Evolutionary conservation across 2,329 filamentous ascomycete species (phyloP), one percentile per base, ranked within the genome.

Genomic region (Scortechinia acanthostroma): DNA sequence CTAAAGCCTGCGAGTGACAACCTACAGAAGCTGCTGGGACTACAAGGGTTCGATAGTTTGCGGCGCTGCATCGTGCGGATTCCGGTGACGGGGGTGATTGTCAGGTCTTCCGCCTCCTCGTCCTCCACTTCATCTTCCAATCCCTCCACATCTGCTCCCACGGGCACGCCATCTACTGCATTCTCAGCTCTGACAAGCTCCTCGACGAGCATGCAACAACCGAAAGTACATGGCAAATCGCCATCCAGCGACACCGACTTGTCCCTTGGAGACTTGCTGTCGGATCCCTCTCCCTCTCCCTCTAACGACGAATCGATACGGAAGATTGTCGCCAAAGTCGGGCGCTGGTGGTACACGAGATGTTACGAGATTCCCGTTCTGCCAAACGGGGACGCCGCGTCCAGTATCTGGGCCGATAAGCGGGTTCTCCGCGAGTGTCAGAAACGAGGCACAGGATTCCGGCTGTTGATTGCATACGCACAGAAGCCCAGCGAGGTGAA

Each of bases 31-130:
- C 52, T 71, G 6, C 53, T 73, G 19, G 68, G 68, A 13, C 57
- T 57, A 3, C 58, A 66, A 42, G 68, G 68, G 1, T 73, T 71
- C 46, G 65, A 69, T 28, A 70, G 68, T 48, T 59, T 73, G n/a
- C 68, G 65, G 45, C 61, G 68, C 20, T 71, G 68, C 52, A 66
- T 70, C 52, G 67, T 72, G 13, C 64, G 65, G 25, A 66, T 73
- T 6, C 69, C 69, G 4, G 69, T 71, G 2, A 66, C 67, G 17
- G 68, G 69, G 2, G 60, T 64, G 48, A 61, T 69, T 10, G 54
- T 64, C 21, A 57, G 61, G 33, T 67, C 66, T 1, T 60, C 61
- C 4, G 64, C 59, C 28, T 69, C 66, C 6, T 64, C 65, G 16
- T 52, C 52, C 30, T 43, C 42, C 17, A 13, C 35, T 6, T 40